A percentile compares a stretch with the other conserved stretches of the same genome.
phyloP scores from a whole-genome alignment of 192 early-diverging fungal species.

The Gorgonomyces haynaldii region DNA sequence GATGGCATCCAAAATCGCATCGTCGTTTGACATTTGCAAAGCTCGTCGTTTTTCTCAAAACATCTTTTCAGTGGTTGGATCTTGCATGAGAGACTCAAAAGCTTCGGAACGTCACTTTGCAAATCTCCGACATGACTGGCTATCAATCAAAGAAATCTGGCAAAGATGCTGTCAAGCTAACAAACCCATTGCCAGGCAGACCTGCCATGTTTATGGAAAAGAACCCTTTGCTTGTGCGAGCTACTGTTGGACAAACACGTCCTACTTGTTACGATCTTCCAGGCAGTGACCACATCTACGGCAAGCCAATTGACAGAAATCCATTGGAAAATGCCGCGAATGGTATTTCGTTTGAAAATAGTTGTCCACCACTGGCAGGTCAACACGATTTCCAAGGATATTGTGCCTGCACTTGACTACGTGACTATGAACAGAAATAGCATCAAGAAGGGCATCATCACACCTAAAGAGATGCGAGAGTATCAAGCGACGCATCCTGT shows the following conservation, averaged over 20 bases:
- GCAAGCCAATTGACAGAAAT: slow-evolving; percentile 30
- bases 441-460: slow-evolving; percentile 30
- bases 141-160: no score
- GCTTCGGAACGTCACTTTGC: no score
- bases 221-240: slow-evolving; percentile 37
- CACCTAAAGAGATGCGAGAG: slow-evolving; percentile 27
- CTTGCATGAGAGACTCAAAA: no score
- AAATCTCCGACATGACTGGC: no score
- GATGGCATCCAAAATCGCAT: no score
- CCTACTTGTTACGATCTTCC: slow-evolving; percentile 42
- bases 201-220: no score
- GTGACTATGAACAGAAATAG: slow-evolving; percentile 47
- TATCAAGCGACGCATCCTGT: slow-evolving; percentile 37
- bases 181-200: no score
- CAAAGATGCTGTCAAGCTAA: no score
- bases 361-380: slow-evolving; percentile 47
- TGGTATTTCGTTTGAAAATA: slow-evolving; percentile 20
- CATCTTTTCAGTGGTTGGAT: no score
- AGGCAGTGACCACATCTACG: slow-evolving; percentile 33
- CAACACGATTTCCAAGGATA: slow-evolving; percentile 24
- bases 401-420: slow-evolving; percentile 37
- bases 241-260: slow-evolving; percentile 32
- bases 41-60: no score
- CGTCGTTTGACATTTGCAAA: no score
- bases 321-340: slow-evolving; percentile 30